phyloP scores from a whole-genome alignment of 1,284 basidiomycete species.

The Vanrija humicola region DNA sequence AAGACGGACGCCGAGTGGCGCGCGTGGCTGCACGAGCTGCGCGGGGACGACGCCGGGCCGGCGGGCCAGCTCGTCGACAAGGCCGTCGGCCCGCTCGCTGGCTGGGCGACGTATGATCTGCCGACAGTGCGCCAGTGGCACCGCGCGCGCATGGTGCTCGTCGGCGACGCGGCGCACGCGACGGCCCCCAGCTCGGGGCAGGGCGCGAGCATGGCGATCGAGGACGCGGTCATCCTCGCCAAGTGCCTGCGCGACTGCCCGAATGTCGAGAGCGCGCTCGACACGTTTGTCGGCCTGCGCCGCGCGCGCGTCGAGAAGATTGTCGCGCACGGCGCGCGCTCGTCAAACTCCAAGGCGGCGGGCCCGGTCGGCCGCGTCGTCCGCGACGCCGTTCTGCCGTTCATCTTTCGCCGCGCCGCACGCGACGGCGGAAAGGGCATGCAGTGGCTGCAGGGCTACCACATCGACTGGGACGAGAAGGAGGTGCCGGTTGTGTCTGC shows the following conservation, averaged over 20 bases:
- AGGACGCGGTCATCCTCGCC: conserved; percentile 13
- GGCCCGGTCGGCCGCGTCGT: background rate
- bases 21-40: background rate
- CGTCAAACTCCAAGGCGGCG: background rate
- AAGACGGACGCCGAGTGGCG: background rate
- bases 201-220: conserved; percentile 19
- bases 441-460: background rate
- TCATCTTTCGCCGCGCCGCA: background rate
- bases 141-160: conserved; percentile 12
- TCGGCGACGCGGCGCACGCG: conserved; percentile 23
- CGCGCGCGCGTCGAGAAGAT: background rate
- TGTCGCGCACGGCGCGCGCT: background rate
- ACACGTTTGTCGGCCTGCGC: background rate
- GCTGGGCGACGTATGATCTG: conserved; percentile 15
- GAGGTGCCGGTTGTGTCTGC: background rate
- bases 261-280: background rate
- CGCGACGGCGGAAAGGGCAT: background rate
- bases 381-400: background rate
- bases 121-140: conserved; percentile 2
- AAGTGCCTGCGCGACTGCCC: conserved; percentile 2
- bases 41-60: background rate
- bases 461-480: background rate
- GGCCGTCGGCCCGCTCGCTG: conserved; percentile 5
- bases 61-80: background rate
- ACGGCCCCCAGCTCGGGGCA: conserved; percentile 22